Conservation (phyloP, 2,329 filamentous ascomycete genomes). For the Aspergillus calidoustus region DNA sequence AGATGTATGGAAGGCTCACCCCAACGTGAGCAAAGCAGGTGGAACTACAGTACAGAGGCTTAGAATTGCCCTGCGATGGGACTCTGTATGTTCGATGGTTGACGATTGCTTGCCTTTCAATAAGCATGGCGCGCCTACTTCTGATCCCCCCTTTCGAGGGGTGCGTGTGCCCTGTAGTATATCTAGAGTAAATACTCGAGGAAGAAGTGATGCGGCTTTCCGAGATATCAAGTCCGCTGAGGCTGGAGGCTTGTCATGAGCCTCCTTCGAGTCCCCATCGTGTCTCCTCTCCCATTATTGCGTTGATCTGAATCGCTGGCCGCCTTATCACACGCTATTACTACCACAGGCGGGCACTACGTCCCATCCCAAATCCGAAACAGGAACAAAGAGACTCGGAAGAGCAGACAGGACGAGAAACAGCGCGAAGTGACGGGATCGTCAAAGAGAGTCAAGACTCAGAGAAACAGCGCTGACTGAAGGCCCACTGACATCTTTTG, state of each 20-base stretch:
- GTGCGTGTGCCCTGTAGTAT: too few relatives aligned
- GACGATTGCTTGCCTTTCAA: neutral
- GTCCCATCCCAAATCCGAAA: neutral
- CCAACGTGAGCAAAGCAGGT: too few relatives aligned
- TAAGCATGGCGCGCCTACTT: neutral
- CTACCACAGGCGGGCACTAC: neutral
- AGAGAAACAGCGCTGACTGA: neutral
- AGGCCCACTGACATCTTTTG: neutral
- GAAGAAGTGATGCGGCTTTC: too few relatives aligned
- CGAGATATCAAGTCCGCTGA: neutral
- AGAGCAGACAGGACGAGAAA: neutral
- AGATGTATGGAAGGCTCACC: too few relatives aligned
- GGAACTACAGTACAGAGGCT: too few relatives aligned
- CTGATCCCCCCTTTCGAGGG: too few relatives aligned
- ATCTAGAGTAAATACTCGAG: too few relatives aligned
- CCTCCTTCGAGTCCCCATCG: too few relatives aligned
- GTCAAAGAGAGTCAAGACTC: neutral
- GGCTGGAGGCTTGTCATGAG: neutral
- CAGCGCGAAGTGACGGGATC: neutral
- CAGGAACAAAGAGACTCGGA: neutral
- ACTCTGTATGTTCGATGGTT: neutral
- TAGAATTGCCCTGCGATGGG: too few relatives aligned
- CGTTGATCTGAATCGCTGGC: neutral
- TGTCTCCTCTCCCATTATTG: neutral
- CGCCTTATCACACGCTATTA: neutral